These are phyloP conservation scores for Amanita pseudoporphyria DNA, from an alignment of 768 basidiomycete species.

Conservation along the genomic window DNA sequence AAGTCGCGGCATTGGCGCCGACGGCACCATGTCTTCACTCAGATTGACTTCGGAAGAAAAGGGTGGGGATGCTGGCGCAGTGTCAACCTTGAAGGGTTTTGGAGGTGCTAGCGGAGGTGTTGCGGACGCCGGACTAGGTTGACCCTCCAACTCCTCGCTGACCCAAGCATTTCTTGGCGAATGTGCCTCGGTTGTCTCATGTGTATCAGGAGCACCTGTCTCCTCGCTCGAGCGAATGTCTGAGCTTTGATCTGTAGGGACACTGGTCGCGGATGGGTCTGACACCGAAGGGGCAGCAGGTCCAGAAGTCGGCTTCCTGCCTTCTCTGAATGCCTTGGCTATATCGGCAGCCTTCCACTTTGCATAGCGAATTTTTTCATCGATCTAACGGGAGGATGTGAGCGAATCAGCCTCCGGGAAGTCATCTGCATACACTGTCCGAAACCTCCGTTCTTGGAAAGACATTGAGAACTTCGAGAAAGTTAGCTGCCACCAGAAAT, in stretches of 20 bases:
- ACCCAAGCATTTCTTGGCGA: slow-evolving; percentile 22
- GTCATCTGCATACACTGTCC: slow-evolving; percentile 38
- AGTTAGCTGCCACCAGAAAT: slow-evolving; percentile 91
- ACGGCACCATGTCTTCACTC: not conserved
- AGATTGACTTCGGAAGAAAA: not conserved
- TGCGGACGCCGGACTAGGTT: slow-evolving; percentile 10
- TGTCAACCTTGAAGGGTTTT: slow-evolving; percentile 6
- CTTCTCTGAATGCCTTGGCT: slow-evolving; percentile 91
- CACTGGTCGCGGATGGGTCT: slow-evolving; percentile 1
- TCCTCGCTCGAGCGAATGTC: not conserved
- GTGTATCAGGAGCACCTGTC: not conserved
- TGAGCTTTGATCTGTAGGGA: not conserved
- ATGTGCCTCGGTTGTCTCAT: not conserved
- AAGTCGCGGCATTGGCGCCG: not conserved
- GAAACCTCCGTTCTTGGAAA: slow-evolving; percentile 55
- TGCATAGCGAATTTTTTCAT: slow-evolving; percentile 85
- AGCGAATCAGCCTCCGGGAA: slow-evolving; percentile 2
- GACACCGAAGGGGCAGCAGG: slow-evolving; percentile 14
- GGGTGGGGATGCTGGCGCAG: not conserved
- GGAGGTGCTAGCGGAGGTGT: slow-evolving; percentile 15
- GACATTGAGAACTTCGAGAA: slow-evolving; percentile 78
- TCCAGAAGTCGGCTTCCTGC: slow-evolving; percentile 72
- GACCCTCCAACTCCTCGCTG: slow-evolving; percentile 32
- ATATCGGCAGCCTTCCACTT: slow-evolving; percentile 99
- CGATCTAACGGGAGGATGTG: slow-evolving; percentile 36